These are phyloP conservation scores for Trametes hirsuta DNA, from an alignment of 1,284 basidiomycete species.

Conservation along the genomic window DNA sequence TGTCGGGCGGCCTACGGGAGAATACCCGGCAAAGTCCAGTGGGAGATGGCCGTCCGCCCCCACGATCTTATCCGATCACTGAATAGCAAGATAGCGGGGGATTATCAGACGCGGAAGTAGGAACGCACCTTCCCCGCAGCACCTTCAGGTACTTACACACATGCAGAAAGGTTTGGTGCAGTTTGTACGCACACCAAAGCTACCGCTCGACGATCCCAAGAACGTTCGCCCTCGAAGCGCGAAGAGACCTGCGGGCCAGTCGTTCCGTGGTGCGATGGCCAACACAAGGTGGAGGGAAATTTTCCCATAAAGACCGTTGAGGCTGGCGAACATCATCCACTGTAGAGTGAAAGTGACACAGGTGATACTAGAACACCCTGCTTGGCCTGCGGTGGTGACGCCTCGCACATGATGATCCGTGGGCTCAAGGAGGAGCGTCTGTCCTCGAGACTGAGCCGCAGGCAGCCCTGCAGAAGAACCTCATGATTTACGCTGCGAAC, in stretches of 20 bases:
- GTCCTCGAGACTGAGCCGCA: not conserved
- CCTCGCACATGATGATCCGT: conserved; percentile 10
- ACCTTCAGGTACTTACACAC: not conserved
- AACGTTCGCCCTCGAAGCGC: conserved; percentile 18
- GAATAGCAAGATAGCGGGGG: conserved; percentile 12
- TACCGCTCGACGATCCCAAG: conserved; percentile 19
- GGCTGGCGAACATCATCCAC: conserved; percentile 11
- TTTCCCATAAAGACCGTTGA: conserved; percentile 5
- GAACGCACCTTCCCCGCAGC: conserved; percentile 1
- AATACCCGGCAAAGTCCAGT: conserved; percentile 2
- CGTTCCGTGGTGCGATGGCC: conserved; percentile 4
- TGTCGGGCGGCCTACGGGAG: conserved; percentile 1
- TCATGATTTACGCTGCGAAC: conserved; percentile 24
- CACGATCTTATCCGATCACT: conserved; percentile 14
- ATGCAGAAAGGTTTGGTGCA: too few relatives aligned
- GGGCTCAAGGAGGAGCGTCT: not conserved
- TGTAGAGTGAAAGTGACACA: not conserved
- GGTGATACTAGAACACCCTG: conserved; percentile 5
- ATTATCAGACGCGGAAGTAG: conserved; percentile 4
- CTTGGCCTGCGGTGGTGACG: conserved; percentile 2
- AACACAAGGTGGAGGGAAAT: not conserved
- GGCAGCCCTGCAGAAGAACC: not conserved
- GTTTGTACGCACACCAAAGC: not conserved
- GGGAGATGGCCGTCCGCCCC: conserved; percentile 4
- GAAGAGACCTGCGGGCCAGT: conserved; percentile 9